Conservation (phyloP, 2,329 filamentous ascomycete species). For the Ilyonectria sp. region DNA sequence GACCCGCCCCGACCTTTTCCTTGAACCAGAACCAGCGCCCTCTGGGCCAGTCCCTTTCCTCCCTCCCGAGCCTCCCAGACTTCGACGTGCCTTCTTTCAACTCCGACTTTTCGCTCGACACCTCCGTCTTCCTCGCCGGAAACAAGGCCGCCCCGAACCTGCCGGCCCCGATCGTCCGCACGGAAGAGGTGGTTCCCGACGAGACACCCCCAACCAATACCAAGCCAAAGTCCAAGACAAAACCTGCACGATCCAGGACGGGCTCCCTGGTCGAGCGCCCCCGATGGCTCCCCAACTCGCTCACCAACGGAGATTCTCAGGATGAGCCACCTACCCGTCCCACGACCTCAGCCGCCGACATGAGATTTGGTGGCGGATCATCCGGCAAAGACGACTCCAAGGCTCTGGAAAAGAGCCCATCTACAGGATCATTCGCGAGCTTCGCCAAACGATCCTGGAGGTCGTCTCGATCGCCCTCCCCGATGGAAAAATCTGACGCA, state of each 20-base stretch:
- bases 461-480: constrained; percentile 65
- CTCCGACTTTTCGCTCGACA: constrained; percentile 64
- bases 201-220: constrained; percentile 38
- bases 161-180: constrained; percentile 39
- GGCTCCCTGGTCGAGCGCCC: constrained; percentile 65
- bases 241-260: constrained; percentile 55
- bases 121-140: constrained; percentile 58
- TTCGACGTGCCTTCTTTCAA: constrained; percentile 71
- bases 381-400: constrained; percentile 43
- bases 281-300: constrained; percentile 67
- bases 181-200: constrained; percentile 38
- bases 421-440: constrained; percentile 63
- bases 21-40: constrained; percentile 36
- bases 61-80: constrained; percentile 51
- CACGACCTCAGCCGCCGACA: constrained; percentile 47
- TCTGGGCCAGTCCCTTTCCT: constrained; percentile 33
- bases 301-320: constrained; percentile 52
- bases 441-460: constrained; percentile 69
- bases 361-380: constrained; percentile 37
- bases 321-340: constrained; percentile 44
- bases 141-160: constrained; percentile 34
- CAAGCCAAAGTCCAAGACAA: constrained; percentile 24
- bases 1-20: constrained; percentile 41
- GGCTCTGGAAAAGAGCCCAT: constrained; percentile 55
- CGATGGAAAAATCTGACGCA: constrained; percentile 52